Evolutionary conservation across 371 early-diverging fungal genomes (phyloP), one percentile per base, ranked within the genome.

Genomic region (Mortierella sp.): DNA sequence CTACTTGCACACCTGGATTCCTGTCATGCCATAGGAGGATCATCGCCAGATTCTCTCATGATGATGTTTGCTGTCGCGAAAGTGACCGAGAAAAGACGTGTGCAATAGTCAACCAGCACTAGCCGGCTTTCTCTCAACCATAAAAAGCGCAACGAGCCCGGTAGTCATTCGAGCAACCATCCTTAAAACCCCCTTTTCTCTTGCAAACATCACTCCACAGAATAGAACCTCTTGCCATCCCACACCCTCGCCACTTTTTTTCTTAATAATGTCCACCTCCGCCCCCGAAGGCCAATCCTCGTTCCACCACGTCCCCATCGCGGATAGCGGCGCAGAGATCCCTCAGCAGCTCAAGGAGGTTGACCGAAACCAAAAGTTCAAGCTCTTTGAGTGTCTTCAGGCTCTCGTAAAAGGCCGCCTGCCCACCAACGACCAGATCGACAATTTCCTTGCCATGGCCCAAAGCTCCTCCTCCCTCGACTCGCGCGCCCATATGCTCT

Each of bases 341-440:
- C 75, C 86, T 0, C 86, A 81, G 59, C 51, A 72, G 3, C 76
- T 82, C 64, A 79, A 86, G 26, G 67, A 86, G 8, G 76, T 71
- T 64, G 82, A 82, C 55, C 77, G 80, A 26, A 82, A 84, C 73
- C 79, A 89, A 48, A 89, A 88, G 71, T 71, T 90, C 70, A 90
- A 90, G 80, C 55, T 91, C 44, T 78, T 91, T 71, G 89, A 89
- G 10, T 82, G 90, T 37, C 71, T 91, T 28, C 89, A 92, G 70
- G 91, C 92, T 0, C 71, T 93, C 37, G 82, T 80, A 13, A 82
- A 91, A 40, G 94, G 94, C 21, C 91, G 91, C 71, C 81, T 94
- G 72, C 94, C 94, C 24, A 92, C 90, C 54, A 94, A 94, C 72
- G 89, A 88, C 4, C 91, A 94, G 75, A 50, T 94, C 46, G 73